Base-by-base conservation (phyloP, 108 stramenopile genomes). In the Cylindrotheca fusiformis region DNA sequence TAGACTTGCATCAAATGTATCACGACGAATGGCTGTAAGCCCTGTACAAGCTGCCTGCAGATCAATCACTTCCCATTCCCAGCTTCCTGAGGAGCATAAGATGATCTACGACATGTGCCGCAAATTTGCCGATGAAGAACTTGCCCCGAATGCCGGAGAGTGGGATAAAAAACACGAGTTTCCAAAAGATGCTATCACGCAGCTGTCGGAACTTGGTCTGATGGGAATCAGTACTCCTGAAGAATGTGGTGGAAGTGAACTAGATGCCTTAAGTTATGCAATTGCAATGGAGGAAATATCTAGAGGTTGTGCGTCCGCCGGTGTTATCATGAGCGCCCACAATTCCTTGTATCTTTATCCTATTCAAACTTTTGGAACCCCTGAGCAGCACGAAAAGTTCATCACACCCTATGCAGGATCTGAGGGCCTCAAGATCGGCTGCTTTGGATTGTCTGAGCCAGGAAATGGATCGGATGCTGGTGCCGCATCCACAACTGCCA, bases 221-320 rank as follows among this genome's bases (percentile, higher is more conserved):
- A 97, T 99, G 97, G 98, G 98, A 1, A 94, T 99, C 65, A 88
- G 92, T 51, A 87, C 91, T 25, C 60, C 74, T 19, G 65, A 72
- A 21, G 88, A 95, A 10, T 69, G 82, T 49, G 88, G 86, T 8
- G 98, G 98, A 17, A 78, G 82, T 26, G 98, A 83, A 48, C 78
- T 99, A 56, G 98, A 99, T 80, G 90, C 94, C 44, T 58, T 99
- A 24, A 81, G 90, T 32, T 99, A 99, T 67, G 98, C 98, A 45
- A 97, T 99, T 69, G 98, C 97, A 51, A 97, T 99, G 90, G 98
- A 99, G 67, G 98, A 99, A 75, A 95, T 99, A 52, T 87, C 85
- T 52, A 88, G 98, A 14, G 98, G 95, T 23, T 97, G 96, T 67
- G 98, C 98, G 0, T 86, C 83, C 51, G 91, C 92, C 4, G 98